These are phyloP conservation scores for Fusarium oligoseptatum DNA, from an alignment of 2,329 filamentous ascomycete genomes.

Conservation along the genomic window DNA sequence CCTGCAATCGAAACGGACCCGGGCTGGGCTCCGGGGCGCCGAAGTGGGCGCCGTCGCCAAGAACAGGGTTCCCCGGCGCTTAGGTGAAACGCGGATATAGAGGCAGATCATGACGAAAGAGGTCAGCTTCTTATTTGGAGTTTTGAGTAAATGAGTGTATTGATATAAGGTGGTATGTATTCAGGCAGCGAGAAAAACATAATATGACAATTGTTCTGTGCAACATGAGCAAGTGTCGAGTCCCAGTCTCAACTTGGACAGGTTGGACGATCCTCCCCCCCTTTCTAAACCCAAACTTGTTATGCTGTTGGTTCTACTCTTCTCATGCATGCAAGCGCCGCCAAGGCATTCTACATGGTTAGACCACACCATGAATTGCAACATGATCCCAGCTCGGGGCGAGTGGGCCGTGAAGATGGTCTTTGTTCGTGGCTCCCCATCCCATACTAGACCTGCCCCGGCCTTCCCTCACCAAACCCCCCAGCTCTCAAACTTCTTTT, in stretches of 20 bases:
- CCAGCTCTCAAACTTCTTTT: neutral
- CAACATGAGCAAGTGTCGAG: neutral
- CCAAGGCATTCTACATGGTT: neutral
- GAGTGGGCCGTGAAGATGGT: neutral
- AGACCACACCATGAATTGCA: neutral
- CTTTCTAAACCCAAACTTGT: neutral
- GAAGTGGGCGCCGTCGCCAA: neutral
- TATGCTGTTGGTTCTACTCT: too few relatives aligned
- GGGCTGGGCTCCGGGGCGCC: neutral
- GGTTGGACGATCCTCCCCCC: neutral
- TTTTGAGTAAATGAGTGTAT: neutral
- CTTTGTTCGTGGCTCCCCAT: neutral
- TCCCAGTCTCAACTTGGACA: neutral
- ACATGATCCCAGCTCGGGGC: neutral
- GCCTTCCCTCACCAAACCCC: neutral
- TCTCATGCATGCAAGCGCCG: too few relatives aligned
- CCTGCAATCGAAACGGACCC: neutral
- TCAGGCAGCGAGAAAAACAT: neutral
- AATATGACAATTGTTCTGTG: neutral
- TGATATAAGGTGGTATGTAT: neutral
- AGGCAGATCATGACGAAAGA: neutral
- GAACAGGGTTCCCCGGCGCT: neutral
- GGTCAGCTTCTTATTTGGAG: neutral
- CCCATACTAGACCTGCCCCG: neutral
- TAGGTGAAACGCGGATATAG: neutral